phyloP scores from a whole-genome alignment of 148 eudicot species.

The Selenicereus undatus region DNA sequence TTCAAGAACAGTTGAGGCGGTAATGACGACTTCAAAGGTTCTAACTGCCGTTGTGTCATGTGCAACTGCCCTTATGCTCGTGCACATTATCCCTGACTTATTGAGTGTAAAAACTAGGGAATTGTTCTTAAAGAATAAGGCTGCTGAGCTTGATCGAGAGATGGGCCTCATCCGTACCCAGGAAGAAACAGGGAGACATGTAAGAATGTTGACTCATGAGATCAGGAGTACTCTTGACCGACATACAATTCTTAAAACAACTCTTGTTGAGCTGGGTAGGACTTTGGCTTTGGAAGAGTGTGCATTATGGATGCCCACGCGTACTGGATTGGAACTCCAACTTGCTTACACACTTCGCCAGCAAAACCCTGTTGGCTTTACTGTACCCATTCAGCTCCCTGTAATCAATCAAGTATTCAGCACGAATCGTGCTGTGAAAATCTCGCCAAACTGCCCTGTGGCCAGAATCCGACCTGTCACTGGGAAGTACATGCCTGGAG shows the following conservation, averaged over 20 bases:
- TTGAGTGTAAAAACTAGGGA: constrained; percentile 91
- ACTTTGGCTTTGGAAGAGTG: constrained; percentile 90
- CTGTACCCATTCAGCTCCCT: constrained; percentile 86
- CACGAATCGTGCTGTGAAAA: constrained; percentile 68
- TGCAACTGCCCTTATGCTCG: constrained; percentile 89
- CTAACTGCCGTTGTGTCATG: constrained; percentile 88
- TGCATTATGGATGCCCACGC: constrained; percentile 97
- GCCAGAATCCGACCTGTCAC: constrained; percentile 65
- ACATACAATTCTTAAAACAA: constrained; percentile 84
- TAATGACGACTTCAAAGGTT: constrained; percentile 80
- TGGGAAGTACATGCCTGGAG: constrained; percentile 78
- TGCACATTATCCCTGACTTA: constrained; percentile 90
- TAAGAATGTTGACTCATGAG: constrained; percentile 94
- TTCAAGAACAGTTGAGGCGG: constrained; percentile 67
- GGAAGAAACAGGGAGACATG: constrained; percentile 94
- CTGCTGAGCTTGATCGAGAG: constrained; percentile 90
- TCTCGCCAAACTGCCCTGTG: constrained; percentile 81
- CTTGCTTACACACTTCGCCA: constrained; percentile 90
- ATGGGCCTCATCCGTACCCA: constrained; percentile 95
- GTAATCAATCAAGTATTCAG: constrained; percentile 76
- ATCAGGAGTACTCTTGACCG: constrained; percentile 95
- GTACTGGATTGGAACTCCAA: constrained; percentile 80
- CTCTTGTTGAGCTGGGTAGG: constrained; percentile 92
- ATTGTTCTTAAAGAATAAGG: constrained; percentile 86
- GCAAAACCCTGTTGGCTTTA: constrained; percentile 78